Percentiles rank a stretch among this genome's conserved stretches.
Conservation (phyloP, 2,329 filamentous ascomycete genomes). For the Paraphoma sp. region DNA sequence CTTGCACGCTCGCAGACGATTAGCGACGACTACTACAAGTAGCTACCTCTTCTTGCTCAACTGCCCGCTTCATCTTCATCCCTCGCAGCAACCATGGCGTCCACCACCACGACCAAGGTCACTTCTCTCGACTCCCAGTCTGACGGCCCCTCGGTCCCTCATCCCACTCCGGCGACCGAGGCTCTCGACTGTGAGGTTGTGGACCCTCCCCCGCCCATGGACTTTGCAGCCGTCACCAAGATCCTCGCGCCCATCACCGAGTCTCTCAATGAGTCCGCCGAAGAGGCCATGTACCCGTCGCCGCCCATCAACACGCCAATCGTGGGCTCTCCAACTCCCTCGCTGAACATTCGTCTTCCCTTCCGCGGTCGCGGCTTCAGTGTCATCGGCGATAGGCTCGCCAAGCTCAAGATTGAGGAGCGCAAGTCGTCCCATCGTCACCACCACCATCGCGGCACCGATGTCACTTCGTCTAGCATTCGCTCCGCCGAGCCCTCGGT, state of each 20-base stretch:
- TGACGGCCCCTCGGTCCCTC: conserved; percentile 26
- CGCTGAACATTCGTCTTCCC: conserved; percentile 18
- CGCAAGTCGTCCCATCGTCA: conserved; percentile 10
- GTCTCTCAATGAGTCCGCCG: conserved; percentile 37
- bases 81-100: conserved; percentile 3
- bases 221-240: conserved; percentile 34
- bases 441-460: conserved; percentile 12
- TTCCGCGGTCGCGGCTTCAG: conserved; percentile 61
- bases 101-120: conserved; percentile 17
- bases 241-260: conserved; percentile 39
- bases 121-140: conserved; percentile 30
- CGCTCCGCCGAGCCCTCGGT: conserved; percentile 25
- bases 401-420: conserved; percentile 59
- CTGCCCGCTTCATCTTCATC: no score
- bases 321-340: conserved; percentile 35
- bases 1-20: not conserved
- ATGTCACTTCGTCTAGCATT: conserved; percentile 27
- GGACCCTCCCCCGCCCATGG: conserved; percentile 23
- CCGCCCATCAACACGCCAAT: conserved; percentile 41
- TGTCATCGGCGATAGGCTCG: conserved; percentile 90
- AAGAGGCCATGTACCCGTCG: conserved; percentile 36
- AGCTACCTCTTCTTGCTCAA: not conserved
- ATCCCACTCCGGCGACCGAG: conserved; percentile 35
- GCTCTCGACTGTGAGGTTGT: conserved; percentile 13
- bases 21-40: not conserved